Evolutionary conservation across 2,329 filamentous ascomycete genomes (phyloP).

Genomic region (Penicillium fuscoglaucum): DNA sequence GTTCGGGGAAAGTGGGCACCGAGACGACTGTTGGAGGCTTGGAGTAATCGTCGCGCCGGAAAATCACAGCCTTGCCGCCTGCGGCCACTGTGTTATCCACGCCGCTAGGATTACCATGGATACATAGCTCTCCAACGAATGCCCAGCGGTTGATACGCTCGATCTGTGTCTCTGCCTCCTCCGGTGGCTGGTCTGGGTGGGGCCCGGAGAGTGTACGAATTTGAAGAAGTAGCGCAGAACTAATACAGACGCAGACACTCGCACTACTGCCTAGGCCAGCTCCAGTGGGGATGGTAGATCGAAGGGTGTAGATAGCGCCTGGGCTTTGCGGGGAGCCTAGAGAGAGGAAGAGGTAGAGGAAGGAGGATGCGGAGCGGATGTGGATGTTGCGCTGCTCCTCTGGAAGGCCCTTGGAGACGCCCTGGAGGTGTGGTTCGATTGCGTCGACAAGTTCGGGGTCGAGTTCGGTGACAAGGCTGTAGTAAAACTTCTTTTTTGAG

Average conservation of each 20-base stretch:
- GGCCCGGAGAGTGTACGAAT: constrained; percentile 85
- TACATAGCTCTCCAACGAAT: constrained; percentile 94
- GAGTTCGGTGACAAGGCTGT: constrained; percentile 79
- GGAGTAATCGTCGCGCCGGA: constrained; percentile 74
- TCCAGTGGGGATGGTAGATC: constrained; percentile 90
- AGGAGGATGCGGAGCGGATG: constrained; percentile 75
- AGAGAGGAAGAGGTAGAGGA: constrained; percentile 90
- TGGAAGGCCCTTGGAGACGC: constrained; percentile 66
- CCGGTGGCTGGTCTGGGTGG: constrained; percentile 83
- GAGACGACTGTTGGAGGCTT: constrained; percentile 75
- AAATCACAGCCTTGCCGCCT: constrained; percentile 91
- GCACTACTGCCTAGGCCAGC: constrained; percentile 90
- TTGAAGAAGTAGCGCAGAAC: constrained; percentile 80
- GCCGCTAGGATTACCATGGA: constrained; percentile 93
- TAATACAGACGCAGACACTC: constrained; percentile 88
- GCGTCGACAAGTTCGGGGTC: constrained; percentile 79
- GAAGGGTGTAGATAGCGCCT: constrained; percentile 82
- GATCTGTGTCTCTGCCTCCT: constrained; percentile 85
- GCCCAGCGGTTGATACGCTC: constrained; percentile 98
- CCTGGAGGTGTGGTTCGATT: constrained; percentile 73
- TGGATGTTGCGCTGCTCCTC: constrained; percentile 80
- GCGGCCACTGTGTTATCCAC: constrained; percentile 96
- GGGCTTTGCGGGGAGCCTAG: constrained; percentile 77
- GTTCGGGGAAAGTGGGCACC: constrained; percentile 84
- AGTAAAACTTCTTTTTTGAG: constrained; percentile 91